A percentile compares a stretch with the other conserved stretches of the same genome.
phyloP scores from a whole-genome alignment of 2,329 filamentous ascomycete species.

The Fusarium nurragi region DNA sequence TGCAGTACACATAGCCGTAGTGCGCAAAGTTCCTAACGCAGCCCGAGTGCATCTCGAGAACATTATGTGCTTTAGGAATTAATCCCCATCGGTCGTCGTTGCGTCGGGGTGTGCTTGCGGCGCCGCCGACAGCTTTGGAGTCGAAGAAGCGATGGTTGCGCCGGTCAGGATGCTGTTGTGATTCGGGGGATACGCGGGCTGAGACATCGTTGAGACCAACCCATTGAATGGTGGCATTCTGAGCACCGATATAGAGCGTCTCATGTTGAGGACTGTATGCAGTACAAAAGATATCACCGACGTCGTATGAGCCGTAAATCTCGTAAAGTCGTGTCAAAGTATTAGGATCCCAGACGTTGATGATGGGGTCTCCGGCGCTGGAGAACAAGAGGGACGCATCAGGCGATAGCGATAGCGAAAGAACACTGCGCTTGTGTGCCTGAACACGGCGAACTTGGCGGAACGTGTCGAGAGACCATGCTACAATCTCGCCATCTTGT shows the following conservation, averaged over 20 bases:
- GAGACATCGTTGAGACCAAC: constrained; percentile 75
- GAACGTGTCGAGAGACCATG: constrained; percentile 90
- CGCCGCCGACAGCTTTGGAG: constrained; percentile 81
- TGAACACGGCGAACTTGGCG: constrained; percentile 81
- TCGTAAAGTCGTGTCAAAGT: constrained; percentile 83
- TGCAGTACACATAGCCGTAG: constrained; percentile 95
- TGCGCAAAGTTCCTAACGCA: constrained; percentile 91
- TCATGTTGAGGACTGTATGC: constrained; percentile 82
- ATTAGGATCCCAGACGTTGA: constrained; percentile 90
- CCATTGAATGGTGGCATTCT: constrained; percentile 97
- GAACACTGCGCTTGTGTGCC: constrained; percentile 90
- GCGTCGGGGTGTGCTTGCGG: constrained; percentile 78
- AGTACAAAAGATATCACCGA: constrained; percentile 96
- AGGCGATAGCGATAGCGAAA: constrained; percentile 82
- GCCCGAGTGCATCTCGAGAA: constrained; percentile 82
- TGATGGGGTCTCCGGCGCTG: constrained; percentile 89
- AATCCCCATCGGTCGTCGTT: constrained; percentile 66
- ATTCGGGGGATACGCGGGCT: constrained; percentile 67
- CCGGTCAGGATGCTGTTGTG: constrained; percentile 75
- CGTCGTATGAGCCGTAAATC: constrained; percentile 92
- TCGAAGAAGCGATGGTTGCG: constrained; percentile 93
- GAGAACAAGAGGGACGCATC: constrained; percentile 85
- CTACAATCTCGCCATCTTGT: constrained; percentile 90
- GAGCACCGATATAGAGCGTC: constrained; percentile 89
- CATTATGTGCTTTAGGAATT: constrained; percentile 63